A percentile compares a stretch with the other conserved stretches of the same genome.
These are phyloP conservation scores for Sphagnum fallax DNA, from an alignment of 228 moss, liverwort and hornwort genomes.

Conservation along the genomic window DNA sequence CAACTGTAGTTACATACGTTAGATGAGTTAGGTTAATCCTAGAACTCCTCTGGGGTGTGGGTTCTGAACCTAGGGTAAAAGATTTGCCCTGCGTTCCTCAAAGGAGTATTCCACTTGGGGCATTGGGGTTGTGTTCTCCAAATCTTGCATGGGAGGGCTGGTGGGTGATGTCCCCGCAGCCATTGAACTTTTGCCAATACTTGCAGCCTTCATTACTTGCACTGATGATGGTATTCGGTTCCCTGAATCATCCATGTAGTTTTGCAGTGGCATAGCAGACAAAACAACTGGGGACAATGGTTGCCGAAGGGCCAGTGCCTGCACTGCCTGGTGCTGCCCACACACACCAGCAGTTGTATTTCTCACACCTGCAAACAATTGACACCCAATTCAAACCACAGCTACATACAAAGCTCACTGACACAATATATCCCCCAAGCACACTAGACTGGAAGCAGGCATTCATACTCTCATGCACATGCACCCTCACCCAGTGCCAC, in stretches of 20 bases:
- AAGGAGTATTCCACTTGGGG: background rate
- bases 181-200: background rate
- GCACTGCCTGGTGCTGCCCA: conserved; percentile 6
- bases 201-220: background rate
- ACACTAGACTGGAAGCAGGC: background rate
- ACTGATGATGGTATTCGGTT: conserved; percentile 7
- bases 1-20: no score
- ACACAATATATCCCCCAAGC: background rate
- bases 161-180: background rate
- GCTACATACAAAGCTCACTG: background rate
- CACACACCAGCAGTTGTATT: background rate
- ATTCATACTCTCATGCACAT: background rate
- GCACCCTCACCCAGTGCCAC: background rate
- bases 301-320: conserved; percentile 8
- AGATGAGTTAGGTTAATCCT: no score
- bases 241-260: conserved; percentile 12
- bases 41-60: no score
- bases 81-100: background rate
- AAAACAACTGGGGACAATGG: conserved; percentile 7
- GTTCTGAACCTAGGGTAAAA: background rate
- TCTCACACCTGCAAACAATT: background rate
- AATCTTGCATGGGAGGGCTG: background rate
- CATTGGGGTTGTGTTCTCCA: background rate
- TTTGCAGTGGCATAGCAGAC: conserved; percentile 25
- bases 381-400: conserved; percentile 3